These are phyloP conservation scores for Boletus insuetus DNA, from an alignment of 768 basidiomycete genomes.

Conservation along the genomic window DNA sequence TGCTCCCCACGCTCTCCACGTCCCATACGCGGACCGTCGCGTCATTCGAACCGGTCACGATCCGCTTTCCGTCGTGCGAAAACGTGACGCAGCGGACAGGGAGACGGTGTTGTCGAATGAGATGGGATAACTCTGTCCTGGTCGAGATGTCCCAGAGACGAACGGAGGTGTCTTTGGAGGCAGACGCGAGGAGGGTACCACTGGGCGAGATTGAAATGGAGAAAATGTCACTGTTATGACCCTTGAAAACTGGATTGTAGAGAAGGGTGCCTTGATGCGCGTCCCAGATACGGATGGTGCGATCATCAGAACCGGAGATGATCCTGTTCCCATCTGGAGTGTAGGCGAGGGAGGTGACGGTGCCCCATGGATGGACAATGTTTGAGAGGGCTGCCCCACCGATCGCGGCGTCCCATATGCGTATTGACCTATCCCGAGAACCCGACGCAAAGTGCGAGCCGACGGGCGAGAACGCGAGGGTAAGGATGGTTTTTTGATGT, in stretches of 20 bases:
- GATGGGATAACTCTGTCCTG: constrained; percentile 18
- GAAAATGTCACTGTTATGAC: constrained; percentile 25
- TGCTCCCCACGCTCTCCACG: constrained; percentile 25
- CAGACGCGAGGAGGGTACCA: constrained; percentile 29
- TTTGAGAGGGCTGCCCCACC: constrained; percentile 17
- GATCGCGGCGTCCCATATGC: constrained; percentile 25
- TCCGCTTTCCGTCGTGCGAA: constrained; percentile 24
- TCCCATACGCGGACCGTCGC: constrained; percentile 33
- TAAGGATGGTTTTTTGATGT: constrained; percentile 25
- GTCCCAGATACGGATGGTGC: constrained; percentile 30
- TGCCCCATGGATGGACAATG: constrained; percentile 18
- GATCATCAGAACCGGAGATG: constrained; percentile 32
- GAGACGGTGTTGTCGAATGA: constrained; percentile 29
- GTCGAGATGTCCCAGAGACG: constrained; percentile 29
- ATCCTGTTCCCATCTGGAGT: constrained; percentile 29
- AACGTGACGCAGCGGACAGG: constrained; percentile 27
- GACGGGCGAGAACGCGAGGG: constrained; percentile 30
- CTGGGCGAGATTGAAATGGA: constrained; percentile 31
- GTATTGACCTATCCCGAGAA: constrained; percentile 28
- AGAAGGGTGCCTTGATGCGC: constrained; percentile 18
- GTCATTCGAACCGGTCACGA: constrained; percentile 29
- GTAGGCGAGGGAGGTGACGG: constrained; percentile 26
- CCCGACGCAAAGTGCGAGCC: constrained; percentile 29
- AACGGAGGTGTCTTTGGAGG: constrained; percentile 30
- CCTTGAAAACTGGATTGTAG: constrained; percentile 13